Evolutionary conservation across 2,329 filamentous ascomycete species (phyloP).

Genomic region (Paecilomyces sp.): DNA sequence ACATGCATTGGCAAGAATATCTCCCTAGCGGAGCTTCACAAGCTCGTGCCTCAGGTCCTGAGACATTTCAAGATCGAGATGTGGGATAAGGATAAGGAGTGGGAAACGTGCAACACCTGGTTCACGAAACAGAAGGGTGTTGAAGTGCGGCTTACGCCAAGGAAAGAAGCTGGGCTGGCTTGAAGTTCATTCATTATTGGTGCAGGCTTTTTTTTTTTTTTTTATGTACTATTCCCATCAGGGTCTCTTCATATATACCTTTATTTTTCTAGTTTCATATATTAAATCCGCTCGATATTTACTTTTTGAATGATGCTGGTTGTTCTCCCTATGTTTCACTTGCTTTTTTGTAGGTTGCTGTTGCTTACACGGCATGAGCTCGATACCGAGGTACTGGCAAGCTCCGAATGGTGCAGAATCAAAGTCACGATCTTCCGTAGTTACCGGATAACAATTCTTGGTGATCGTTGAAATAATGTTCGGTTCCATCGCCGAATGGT

Average conservation of each 20-base stretch:
- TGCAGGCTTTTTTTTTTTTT: background rate
- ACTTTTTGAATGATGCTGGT: too few relatives aligned
- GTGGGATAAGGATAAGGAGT: slow-evolving; percentile 9
- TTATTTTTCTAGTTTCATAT: background rate
- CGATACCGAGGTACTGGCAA: background rate
- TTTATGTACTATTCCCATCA: background rate
- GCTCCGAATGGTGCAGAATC: background rate
- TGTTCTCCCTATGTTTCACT: background rate
- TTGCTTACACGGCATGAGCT: background rate
- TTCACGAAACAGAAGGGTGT: slow-evolving; percentile 13
- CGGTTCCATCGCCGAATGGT: too few relatives aligned
- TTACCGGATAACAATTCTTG: too few relatives aligned
- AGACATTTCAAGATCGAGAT: slow-evolving; percentile 10
- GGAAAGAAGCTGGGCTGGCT: background rate
- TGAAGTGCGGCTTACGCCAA: slow-evolving; percentile 2
- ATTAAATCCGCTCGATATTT: background rate
- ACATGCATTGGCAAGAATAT: slow-evolving; percentile 2
- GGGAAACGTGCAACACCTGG: slow-evolving; percentile 14
- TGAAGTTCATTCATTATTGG: background rate
- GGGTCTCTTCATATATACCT: background rate
- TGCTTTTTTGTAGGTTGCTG: background rate
- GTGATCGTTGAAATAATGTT: too few relatives aligned
- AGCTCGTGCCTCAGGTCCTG: slow-evolving; percentile 8
- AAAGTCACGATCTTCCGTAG: background rate
- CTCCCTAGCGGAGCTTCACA: slow-evolving; percentile 8